These are phyloP conservation scores for Emergomyces pasteurianus DNA, from an alignment of 2,329 filamentous ascomycete species.

Conservation along the genomic window DNA sequence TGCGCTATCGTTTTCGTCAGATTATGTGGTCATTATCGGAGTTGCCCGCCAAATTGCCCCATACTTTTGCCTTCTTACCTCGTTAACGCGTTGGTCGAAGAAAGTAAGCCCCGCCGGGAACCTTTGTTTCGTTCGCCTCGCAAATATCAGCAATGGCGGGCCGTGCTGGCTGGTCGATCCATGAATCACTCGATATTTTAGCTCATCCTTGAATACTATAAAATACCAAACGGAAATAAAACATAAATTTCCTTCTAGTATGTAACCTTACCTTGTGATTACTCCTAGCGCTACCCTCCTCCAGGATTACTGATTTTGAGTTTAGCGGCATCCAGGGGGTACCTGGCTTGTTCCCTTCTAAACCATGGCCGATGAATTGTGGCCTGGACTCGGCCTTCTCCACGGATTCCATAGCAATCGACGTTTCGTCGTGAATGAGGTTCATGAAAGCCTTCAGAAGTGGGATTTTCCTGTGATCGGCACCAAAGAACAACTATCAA, in stretches of 20 bases:
- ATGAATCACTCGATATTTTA: not conserved
- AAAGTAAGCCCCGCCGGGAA: not conserved
- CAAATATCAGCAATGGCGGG: not conserved
- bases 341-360: not conserved
- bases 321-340: not conserved
- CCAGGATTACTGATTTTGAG: not conserved
- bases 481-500: not conserved
- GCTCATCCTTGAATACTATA: not conserved
- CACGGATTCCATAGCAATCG: not conserved
- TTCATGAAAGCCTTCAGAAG: not conserved
- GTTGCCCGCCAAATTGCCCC: not conserved
- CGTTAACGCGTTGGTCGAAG: not conserved
- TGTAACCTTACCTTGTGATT: not conserved
- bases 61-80: not conserved
- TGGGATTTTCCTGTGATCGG: not conserved
- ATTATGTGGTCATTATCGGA: not conserved
- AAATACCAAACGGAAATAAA: not conserved
- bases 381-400: not conserved
- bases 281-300: not conserved
- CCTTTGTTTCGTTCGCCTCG: not conserved
- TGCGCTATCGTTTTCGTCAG: not conserved
- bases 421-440: not conserved
- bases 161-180: not conserved
- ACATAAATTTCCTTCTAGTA: not conserved
- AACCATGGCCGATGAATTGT: not conserved